Conservation (phyloP, 75 land plant genomes). For the Picea sitchensis region DNA sequence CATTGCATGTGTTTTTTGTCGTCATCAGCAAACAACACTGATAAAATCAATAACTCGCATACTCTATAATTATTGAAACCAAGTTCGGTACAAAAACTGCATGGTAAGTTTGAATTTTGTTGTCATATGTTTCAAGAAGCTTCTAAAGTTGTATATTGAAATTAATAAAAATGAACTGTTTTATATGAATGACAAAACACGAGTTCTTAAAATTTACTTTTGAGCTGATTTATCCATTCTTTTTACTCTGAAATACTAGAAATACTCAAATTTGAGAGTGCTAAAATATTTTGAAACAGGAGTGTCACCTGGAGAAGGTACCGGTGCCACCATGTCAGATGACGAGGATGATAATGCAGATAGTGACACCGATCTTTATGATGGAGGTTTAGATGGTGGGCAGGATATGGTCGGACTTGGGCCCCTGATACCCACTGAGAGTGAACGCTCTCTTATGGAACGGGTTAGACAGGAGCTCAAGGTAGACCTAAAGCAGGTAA, state of each 20-base stretch:
- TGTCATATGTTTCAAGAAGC: too few species aligned
- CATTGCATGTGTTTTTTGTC: too few species aligned
- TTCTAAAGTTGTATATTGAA: too few species aligned
- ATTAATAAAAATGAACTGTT: too few species aligned
- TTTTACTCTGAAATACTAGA: background rate
- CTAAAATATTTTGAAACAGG: conserved; percentile 18
- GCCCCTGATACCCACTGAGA: conserved; percentile 49
- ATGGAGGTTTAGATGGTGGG: conserved; percentile 19
- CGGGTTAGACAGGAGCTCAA: conserved; percentile 49
- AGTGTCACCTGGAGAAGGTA: conserved; percentile 43
- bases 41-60: too few species aligned
- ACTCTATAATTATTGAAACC: too few species aligned
- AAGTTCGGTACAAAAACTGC: too few species aligned
- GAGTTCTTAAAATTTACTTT: too few species aligned
- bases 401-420: conserved; percentile 34
- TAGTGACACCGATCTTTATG: conserved; percentile 26
- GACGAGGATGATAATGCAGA: conserved; percentile 40
- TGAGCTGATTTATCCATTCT: too few species aligned
- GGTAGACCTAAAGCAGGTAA: conserved; percentile 42
- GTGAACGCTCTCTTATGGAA: conserved; percentile 51
- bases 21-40: too few species aligned
- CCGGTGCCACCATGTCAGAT: conserved; percentile 47
- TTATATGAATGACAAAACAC: too few species aligned
- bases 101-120: too few species aligned
- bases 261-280: background rate